Evolutionary conservation across 2,329 filamentous ascomycete genomes (phyloP).

Genomic region (Apiospora saccharicola): DNA sequence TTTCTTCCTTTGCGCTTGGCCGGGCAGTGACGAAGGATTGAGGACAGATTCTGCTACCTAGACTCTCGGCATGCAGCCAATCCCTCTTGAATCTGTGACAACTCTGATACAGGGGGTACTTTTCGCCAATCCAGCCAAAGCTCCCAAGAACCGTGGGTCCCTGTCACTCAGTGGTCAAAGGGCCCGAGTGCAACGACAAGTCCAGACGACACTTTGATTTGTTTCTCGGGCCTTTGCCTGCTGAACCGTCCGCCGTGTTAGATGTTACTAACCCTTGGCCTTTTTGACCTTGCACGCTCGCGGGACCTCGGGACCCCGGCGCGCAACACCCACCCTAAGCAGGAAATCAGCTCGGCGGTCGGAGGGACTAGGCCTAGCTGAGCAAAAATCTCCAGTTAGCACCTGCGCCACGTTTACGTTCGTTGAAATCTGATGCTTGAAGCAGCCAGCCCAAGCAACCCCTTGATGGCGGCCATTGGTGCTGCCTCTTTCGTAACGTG

Average conservation of each 20-base stretch:
- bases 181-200: background rate
- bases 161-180: background rate
- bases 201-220: background rate
- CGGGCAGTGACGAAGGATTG: background rate
- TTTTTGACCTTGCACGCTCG: background rate
- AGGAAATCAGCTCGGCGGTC: too few species aligned
- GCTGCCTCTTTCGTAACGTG: constrained; percentile 12
- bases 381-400: background rate
- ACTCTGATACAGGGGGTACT: background rate
- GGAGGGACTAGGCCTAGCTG: background rate
- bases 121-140: background rate
- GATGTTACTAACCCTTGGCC: background rate
- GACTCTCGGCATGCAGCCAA: background rate
- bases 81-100: constrained; percentile 2
- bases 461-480: background rate
- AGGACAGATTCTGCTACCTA: background rate
- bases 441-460: background rate
- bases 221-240: background rate
- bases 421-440: background rate
- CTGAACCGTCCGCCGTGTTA: constrained; percentile 16
- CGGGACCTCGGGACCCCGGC: background rate
- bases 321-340: too few species aligned
- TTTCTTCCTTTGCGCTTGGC: background rate
- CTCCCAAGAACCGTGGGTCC: constrained; percentile 11
- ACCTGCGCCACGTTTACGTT: background rate